Conservation (phyloP, 345 rosid genomes). For the Gossypium bickii region DNA sequence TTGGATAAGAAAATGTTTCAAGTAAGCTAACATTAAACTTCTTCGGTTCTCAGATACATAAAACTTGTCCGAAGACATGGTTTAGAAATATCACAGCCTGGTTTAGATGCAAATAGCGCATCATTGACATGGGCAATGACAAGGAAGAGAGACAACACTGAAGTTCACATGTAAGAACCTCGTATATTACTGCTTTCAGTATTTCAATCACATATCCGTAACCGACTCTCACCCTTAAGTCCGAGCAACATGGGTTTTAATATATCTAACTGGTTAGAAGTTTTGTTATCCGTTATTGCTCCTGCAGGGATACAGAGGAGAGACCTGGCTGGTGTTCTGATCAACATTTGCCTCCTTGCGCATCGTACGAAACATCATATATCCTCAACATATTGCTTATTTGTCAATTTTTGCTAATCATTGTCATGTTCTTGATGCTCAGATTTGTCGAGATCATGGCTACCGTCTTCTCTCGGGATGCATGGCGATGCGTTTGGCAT, state of each 20-base stretch:
- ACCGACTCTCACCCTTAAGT: background rate
- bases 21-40: background rate
- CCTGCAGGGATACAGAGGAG: slow-evolving; percentile 64
- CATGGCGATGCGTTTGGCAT: slow-evolving; percentile 23
- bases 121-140: slow-evolving; percentile 95
- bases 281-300: background rate
- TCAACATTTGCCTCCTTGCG: slow-evolving; percentile 85
- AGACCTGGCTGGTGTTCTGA: slow-evolving; percentile 76
- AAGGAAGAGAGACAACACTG: slow-evolving; percentile 64
- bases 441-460: slow-evolving; percentile 99
- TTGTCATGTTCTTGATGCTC: slow-evolving; percentile 11
- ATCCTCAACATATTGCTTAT: too few relatives aligned
- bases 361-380: slow-evolving; percentile 54
- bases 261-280: background rate
- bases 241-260: background rate
- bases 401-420: background rate
- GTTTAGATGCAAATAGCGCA: slow-evolving; percentile 67
- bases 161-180: slow-evolving; percentile 75
- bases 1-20: background rate
- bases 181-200: background rate
- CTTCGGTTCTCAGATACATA: slow-evolving; percentile 49
- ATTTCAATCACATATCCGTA: background rate
- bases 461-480: slow-evolving; percentile 54
- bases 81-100: slow-evolving; percentile 95
- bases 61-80: slow-evolving; percentile 69